Percentiles rank a stretch among this genome's conserved stretches.
These are phyloP conservation scores for Lithocarpus polystachyus DNA, from an alignment of 306 rosid species.

Conservation along the genomic window DNA sequence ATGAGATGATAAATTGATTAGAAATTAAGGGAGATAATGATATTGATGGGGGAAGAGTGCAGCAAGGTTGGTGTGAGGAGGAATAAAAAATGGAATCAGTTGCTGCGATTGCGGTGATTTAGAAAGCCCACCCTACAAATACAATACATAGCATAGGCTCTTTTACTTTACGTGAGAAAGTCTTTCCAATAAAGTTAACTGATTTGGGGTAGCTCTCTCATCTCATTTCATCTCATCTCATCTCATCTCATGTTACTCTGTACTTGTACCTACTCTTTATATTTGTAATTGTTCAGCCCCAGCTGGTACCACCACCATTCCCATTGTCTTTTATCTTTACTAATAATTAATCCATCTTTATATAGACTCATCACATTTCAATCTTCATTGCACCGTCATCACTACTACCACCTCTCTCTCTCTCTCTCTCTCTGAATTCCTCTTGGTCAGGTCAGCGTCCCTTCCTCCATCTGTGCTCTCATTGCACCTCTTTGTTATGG, in stretches of 20 bases:
- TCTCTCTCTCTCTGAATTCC: slow-evolving; percentile 58
- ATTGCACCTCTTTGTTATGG: neutral
- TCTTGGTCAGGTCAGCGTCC: slow-evolving; percentile 53
- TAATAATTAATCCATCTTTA: slow-evolving; percentile 33
- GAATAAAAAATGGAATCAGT: slow-evolving; percentile 38
- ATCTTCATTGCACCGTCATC: slow-evolving; percentile 31
- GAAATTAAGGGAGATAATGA: neutral
- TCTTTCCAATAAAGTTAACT: slow-evolving; percentile 22
- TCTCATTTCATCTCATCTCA: neutral
- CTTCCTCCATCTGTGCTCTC: slow-evolving; percentile 8
- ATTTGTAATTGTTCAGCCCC: slow-evolving; percentile 21
- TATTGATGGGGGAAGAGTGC: slow-evolving; percentile 56
- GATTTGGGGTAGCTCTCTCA: slow-evolving; percentile 1
- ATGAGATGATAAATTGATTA: slow-evolving; percentile 29
- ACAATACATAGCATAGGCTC: neutral
- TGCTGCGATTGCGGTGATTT: slow-evolving; percentile 50
- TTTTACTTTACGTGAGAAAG: slow-evolving; percentile 19
- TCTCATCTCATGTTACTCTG: no score
- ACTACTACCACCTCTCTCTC: slow-evolving; percentile 10
- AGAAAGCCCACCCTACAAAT: slow-evolving; percentile 57
- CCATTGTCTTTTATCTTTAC: slow-evolving; percentile 22
- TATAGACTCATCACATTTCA: slow-evolving; percentile 45
- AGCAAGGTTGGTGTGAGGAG: slow-evolving; percentile 35
- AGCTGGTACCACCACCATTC: slow-evolving; percentile 34
- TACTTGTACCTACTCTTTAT: slow-evolving; percentile 4